Evolutionary conservation across 2,329 filamentous ascomycete genomes (phyloP), one percentile per base, ranked within the genome.

Genomic region (Penicillium sp.): DNA sequence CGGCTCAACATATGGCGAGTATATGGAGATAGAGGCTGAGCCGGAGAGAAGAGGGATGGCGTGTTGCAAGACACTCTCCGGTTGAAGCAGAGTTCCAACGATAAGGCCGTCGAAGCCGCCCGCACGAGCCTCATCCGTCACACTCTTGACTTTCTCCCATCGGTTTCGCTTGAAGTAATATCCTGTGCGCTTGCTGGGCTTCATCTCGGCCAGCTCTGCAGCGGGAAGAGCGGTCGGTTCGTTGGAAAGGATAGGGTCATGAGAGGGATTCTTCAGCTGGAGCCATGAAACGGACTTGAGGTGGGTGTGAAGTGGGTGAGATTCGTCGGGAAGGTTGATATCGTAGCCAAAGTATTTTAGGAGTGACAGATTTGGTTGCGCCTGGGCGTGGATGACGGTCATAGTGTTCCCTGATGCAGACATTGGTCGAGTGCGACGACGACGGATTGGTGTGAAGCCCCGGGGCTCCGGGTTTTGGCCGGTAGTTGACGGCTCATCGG

Each of bases 341-440:
- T 96, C 92, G 77, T 88, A 98, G 73, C 87, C 86, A 77, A 96
- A 98, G 80, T 96, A 96, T 72, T 91, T 91, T 21, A 99, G 83
- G 49, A 95, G 84, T 19, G 88, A 88, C 57, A 98, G 85, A 72
- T 97, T 98, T 91, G 85, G 59, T 88, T 93, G 76, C 92, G 96
- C 60, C 83, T 86, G 50, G 76, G 80, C 27, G 86, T 87, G 69
- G 84, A 91, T 63, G 42, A 75, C 57, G 13, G 69, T 71, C 31
- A 89, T 85, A 27, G 88, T 84, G 55, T 86, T 83, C 49, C 85
- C 81, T 60, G 87, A 71, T 9, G 75, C 75, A 19, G 76, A 73
- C 70, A 74, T 76, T 13, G 71, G 62, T 19, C 62, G 61, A 44
- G 60, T 68, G 44, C 67, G 69, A 46, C 47, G 49, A 44, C 65